phyloP scores from a whole-genome alignment of 2,329 filamentous ascomycete species.

The Blumeria hordei region DNA sequence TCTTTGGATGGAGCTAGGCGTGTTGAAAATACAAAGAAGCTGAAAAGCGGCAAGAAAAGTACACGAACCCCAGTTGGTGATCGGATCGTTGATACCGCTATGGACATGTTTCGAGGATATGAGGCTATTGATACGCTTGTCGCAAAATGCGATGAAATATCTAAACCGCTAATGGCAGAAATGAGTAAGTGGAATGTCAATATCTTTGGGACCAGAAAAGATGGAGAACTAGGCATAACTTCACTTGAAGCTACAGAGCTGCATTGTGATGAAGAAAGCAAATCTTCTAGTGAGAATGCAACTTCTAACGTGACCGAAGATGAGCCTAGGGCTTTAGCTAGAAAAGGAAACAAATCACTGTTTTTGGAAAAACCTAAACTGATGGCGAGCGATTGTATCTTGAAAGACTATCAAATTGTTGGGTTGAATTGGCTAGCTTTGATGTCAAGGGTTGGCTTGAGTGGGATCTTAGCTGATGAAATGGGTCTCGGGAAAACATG shows the following conservation, averaged over 20 bases:
- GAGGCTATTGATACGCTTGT: slow-evolving; percentile 68
- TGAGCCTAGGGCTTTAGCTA: slow-evolving; percentile 15
- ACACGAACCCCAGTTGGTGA: slow-evolving; percentile 31
- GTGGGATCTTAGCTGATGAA: slow-evolving; percentile 85
- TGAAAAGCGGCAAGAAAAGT: slow-evolving; percentile 25
- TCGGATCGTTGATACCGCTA: slow-evolving; percentile 38
- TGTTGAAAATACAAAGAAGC: slow-evolving; percentile 27
- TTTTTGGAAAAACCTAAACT: slow-evolving; percentile 35
- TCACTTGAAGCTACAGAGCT: slow-evolving; percentile 18
- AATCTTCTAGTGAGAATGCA: slow-evolving; percentile 28
- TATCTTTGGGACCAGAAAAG: slow-evolving; percentile 31
- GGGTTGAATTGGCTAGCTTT: slow-evolving; percentile 87
- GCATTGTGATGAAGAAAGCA: slow-evolving; percentile 40
- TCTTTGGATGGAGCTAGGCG: slow-evolving; percentile 38
- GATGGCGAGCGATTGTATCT: slow-evolving; percentile 50
- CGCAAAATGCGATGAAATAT: slow-evolving; percentile 46
- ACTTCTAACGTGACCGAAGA: slow-evolving; percentile 17
- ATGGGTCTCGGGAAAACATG: slow-evolving; percentile 96
- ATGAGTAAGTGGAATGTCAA: slow-evolving; percentile 47
- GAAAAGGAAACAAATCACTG: slow-evolving; percentile 9
- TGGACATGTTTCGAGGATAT: slow-evolving; percentile 57
- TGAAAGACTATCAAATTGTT: slow-evolving; percentile 88
- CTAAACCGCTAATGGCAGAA: slow-evolving; percentile 36
- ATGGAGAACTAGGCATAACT: slow-evolving; percentile 32
- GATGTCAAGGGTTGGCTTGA: slow-evolving; percentile 54